A percentile compares a stretch with the other conserved stretches of the same genome.
Evolutionary conservation across 331 rosid genomes (phyloP).

Genomic region (Acacia pycnantha): DNA sequence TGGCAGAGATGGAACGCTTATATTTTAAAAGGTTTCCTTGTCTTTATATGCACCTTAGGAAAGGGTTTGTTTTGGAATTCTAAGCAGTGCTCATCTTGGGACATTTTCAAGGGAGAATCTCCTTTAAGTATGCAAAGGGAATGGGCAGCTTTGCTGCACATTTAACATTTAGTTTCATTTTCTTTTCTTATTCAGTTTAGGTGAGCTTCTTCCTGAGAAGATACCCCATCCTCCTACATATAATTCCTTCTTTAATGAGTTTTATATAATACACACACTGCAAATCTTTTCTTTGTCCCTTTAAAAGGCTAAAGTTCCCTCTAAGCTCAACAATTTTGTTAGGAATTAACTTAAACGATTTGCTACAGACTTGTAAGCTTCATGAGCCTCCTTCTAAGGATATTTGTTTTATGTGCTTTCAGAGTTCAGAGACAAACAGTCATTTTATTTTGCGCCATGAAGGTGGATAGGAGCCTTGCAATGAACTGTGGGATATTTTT

Average conservation of each 20-base stretch:
- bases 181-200: background rate
- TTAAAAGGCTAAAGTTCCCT: background rate
- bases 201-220: background rate
- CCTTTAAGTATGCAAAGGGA: background rate
- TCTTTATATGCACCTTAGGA: background rate
- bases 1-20: background rate
- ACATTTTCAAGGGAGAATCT: background rate
- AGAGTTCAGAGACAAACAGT: background rate
- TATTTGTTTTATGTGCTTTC: background rate
- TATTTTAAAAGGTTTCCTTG: background rate
- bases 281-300: background rate
- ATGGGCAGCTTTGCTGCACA: background rate
- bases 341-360: background rate
- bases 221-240: background rate
- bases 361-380: background rate
- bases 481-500: background rate
- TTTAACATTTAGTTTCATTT: background rate
- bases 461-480: background rate
- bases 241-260: background rate
- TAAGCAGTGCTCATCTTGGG: background rate
- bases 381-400: background rate
- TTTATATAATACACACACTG: background rate
- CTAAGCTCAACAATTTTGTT: background rate
- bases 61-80: background rate
- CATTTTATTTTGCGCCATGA: background rate